A percentile compares a stretch with the other conserved stretches of the same genome.
Conservation (phyloP, 352 stramenopile species). For the Globisporangium alternatum region DNA sequence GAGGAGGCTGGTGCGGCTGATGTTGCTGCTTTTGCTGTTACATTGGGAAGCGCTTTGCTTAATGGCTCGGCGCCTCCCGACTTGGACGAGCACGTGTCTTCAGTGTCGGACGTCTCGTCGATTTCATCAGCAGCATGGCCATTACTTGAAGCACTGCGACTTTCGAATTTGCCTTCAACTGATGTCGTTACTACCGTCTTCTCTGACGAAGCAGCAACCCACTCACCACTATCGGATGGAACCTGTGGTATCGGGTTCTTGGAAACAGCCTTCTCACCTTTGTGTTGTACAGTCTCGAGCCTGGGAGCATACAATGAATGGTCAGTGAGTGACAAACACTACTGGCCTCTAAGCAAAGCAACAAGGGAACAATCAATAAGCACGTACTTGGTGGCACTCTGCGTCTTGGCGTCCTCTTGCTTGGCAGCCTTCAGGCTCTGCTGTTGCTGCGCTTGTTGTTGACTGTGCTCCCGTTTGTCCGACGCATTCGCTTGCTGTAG, state of each 20-base stretch:
- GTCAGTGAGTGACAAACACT: background rate
- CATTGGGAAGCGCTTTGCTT: background rate
- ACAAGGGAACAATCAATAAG: background rate
- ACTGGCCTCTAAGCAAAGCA: background rate
- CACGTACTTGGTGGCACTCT: background rate
- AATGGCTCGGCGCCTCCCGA: background rate
- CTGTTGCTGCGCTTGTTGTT: background rate
- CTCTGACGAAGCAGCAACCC: background rate
- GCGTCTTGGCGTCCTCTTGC: background rate
- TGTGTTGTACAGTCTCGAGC: background rate
- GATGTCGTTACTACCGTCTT: background rate
- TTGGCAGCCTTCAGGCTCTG: background rate
- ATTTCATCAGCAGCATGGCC: background rate
- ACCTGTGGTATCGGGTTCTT: too few relatives aligned
- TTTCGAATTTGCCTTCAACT: background rate
- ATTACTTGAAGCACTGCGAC: background rate
- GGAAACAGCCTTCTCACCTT: too few relatives aligned
- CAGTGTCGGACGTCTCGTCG: background rate
- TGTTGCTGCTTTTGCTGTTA: background rate
- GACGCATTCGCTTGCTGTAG: background rate
- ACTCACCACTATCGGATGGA: too few relatives aligned
- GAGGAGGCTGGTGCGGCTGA: background rate
- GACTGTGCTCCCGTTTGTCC: background rate
- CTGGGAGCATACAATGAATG: background rate
- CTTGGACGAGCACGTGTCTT: conserved; percentile 5